A percentile compares a stretch with the other conserved stretches of the same genome.
Conservation (phyloP, 805 yeast genomes). For the Wickerhamiella alocasiicola region DNA sequence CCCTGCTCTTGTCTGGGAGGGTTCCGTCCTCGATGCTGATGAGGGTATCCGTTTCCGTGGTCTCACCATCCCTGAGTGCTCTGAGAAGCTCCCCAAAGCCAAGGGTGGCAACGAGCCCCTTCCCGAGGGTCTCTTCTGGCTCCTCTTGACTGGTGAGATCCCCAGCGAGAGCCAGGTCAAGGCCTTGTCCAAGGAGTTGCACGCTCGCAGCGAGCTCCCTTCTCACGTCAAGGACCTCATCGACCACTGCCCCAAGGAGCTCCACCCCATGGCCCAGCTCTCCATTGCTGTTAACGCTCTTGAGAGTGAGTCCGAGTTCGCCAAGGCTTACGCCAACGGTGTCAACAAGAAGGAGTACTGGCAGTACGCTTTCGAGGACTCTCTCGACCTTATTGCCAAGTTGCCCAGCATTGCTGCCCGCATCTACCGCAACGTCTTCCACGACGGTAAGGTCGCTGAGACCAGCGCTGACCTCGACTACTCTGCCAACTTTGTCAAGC, state of each 20-base stretch:
- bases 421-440: slow-evolving; percentile 74
- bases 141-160: slow-evolving; percentile 68
- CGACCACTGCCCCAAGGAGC: slow-evolving; percentile 59
- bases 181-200: slow-evolving; percentile 62
- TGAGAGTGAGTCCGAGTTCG: slow-evolving; percentile 70
- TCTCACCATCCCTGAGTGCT: slow-evolving; percentile 68
- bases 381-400: slow-evolving; percentile 68
- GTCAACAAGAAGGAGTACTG: slow-evolving; percentile 72
- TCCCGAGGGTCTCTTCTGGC: slow-evolving; percentile 78
- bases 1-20: slow-evolving; percentile 79
- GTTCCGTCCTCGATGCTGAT: slow-evolving; percentile 70
- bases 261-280: slow-evolving; percentile 87
- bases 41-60: slow-evolving; percentile 86
- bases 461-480: slow-evolving; percentile 38
- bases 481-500: slow-evolving; percentile 52
- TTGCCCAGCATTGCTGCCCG: slow-evolving; percentile 70
- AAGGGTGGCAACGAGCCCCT: slow-evolving; percentile 53
- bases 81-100: slow-evolving; percentile 60
- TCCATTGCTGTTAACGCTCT: slow-evolving; percentile 72
- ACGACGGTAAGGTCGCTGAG: slow-evolving; percentile 52
- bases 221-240: slow-evolving; percentile 61
- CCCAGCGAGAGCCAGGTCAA: slow-evolving; percentile 62
- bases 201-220: slow-evolving; percentile 67
- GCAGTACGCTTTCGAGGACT: slow-evolving; percentile 73
- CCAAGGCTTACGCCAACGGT: slow-evolving; percentile 77